phyloP scores from a whole-genome alignment of 305 asterid genomes.

The Solanum hybrid region DNA sequence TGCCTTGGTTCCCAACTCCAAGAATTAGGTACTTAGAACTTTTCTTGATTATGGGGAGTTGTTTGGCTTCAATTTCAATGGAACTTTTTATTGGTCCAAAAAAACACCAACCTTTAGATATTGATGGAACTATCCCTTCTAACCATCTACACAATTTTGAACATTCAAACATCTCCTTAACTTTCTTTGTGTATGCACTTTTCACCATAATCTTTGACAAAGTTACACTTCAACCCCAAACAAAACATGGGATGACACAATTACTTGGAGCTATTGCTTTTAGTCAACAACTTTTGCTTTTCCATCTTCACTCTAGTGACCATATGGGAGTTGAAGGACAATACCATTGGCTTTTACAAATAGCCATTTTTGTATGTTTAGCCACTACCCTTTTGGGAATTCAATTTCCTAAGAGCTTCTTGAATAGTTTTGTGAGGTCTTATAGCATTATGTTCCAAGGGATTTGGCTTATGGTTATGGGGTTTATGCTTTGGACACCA shows the following conservation, averaged over 20 bases:
- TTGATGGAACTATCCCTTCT: constrained; percentile 68
- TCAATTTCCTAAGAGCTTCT: constrained; percentile 44
- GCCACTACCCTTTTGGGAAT: constrained; percentile 41
- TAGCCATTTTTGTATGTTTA: constrained; percentile 38
- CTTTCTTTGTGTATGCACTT: constrained; percentile 46
- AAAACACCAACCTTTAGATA: constrained; percentile 55
- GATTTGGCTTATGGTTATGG: constrained; percentile 71
- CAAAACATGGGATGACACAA: constrained; percentile 30
- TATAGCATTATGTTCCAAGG: constrained; percentile 61
- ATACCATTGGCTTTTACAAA: constrained; percentile 77
- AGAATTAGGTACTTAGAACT: constrained; percentile 56
- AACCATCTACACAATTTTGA: constrained; percentile 72
- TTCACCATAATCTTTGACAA: constrained; percentile 47
- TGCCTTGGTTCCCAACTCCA: constrained; percentile 74
- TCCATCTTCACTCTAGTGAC: constrained; percentile 78
- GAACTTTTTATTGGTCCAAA: constrained; percentile 71
- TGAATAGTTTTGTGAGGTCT: constrained; percentile 59
- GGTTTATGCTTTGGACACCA: constrained; percentile 80
- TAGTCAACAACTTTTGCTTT: constrained; percentile 55
- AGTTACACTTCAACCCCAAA: constrained; percentile 25
- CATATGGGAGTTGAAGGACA: constrained; percentile 87
- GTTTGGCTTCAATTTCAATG: constrained; percentile 55
- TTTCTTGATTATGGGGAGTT: constrained; percentile 35
- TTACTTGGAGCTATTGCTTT: constrained; percentile 51
- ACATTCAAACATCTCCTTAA: constrained; percentile 57